Percentiles rank a stretch among this genome's conserved stretches.
phyloP scores from a whole-genome alignment of 2,329 filamentous ascomycete species.

The Colletotrichum salicis region DNA sequence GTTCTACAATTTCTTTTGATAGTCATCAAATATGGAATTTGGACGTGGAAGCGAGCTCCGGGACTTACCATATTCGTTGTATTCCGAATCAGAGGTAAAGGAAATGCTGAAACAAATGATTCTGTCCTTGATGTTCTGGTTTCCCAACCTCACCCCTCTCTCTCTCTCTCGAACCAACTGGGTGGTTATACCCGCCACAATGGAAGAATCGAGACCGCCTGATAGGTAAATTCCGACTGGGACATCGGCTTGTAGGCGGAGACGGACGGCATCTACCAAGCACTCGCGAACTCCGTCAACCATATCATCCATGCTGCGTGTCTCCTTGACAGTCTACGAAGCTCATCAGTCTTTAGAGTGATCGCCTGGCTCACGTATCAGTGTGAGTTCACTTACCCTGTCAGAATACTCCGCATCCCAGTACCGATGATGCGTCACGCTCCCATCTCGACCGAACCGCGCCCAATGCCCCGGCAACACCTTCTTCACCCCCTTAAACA shows the following conservation, averaged over 20 bases:
- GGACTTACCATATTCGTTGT: constrained; percentile 57
- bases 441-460: constrained; percentile 48
- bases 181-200: constrained; percentile 64
- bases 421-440: constrained; percentile 51
- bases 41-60: background rate
- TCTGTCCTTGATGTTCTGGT: constrained; percentile 37
- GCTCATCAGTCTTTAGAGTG: constrained; percentile 30
- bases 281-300: constrained; percentile 59
- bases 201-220: constrained; percentile 67
- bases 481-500: constrained; percentile 59
- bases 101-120: constrained; percentile 58
- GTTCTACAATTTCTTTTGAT: constrained; percentile 40
- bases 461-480: constrained; percentile 56
- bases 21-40: background rate
- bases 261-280: constrained; percentile 60
- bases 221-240: constrained; percentile 66
- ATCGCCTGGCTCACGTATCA: background rate
- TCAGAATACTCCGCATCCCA: constrained; percentile 64
- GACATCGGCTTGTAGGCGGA: constrained; percentile 66
- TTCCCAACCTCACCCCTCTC: constrained; percentile 56
- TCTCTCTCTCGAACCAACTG: constrained; percentile 60
- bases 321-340: constrained; percentile 43
- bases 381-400: constrained; percentile 50
- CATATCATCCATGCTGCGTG: constrained; percentile 60
- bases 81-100: constrained; percentile 58